Percentiles rank a stretch among this genome's conserved stretches.
Conservation (phyloP, 768 basidiomycete genomes). For the Boletus patriciae region DNA sequence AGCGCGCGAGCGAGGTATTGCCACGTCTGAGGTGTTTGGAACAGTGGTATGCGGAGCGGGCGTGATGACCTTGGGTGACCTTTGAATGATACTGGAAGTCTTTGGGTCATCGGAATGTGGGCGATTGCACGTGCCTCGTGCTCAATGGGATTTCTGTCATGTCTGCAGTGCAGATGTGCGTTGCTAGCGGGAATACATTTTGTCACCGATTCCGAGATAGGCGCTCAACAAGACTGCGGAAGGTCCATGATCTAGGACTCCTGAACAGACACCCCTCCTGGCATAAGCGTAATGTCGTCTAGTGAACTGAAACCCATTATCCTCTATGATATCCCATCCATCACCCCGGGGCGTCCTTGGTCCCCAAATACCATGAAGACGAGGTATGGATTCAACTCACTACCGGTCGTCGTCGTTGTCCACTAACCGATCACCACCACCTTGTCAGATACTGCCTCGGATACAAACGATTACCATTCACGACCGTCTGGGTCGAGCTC, state of each 20-base stretch:
- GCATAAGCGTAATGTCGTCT: slow-evolving; percentile 6
- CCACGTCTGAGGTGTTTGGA: slow-evolving; percentile 29
- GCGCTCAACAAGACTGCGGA: not conserved
- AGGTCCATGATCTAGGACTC: too few relatives aligned
- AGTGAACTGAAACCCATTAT: slow-evolving; percentile 24
- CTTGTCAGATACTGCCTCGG: slow-evolving; percentile 14
- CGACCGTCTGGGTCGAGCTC: slow-evolving; percentile 30
- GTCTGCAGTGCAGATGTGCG: too few relatives aligned
- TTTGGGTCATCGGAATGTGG: too few relatives aligned
- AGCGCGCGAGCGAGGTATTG: slow-evolving; percentile 23
- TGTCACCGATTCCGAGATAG: not conserved
- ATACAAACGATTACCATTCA: slow-evolving; percentile 15
- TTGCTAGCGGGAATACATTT: not conserved
- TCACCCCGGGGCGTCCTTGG: slow-evolving; percentile 33
- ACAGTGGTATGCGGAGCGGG: slow-evolving; percentile 10
- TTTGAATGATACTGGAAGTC: not conserved
- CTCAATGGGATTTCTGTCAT: too few relatives aligned
- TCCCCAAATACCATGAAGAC: slow-evolving; percentile 34
- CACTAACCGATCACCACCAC: not conserved
- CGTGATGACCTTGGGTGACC: not conserved
- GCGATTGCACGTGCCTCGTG: too few relatives aligned
- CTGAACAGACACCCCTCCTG: too few relatives aligned
- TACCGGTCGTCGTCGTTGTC: too few relatives aligned
- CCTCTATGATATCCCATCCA: slow-evolving; percentile 39
- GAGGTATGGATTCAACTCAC: not conserved